phyloP scores from a whole-genome alignment of 2,329 filamentous ascomycete species.

The Botryosphaeria agaves region DNA sequence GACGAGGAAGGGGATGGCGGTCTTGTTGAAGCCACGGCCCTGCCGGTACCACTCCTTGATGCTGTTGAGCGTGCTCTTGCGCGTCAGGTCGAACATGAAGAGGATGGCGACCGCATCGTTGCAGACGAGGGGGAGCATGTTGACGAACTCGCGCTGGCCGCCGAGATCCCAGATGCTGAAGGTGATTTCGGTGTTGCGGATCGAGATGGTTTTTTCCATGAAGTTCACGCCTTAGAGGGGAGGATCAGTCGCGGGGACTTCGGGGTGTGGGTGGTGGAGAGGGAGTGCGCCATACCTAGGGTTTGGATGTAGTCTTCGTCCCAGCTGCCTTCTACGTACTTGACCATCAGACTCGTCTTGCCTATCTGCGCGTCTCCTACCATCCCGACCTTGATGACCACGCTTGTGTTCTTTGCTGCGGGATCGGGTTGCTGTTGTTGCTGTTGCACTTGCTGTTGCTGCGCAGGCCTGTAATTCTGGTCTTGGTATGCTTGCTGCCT shows the following conservation, averaged over 20 bases:
- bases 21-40: slow-evolving; percentile 97
- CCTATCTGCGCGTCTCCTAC: slow-evolving; percentile 97
- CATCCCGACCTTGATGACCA: slow-evolving; percentile 99
- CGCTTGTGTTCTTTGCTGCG: slow-evolving; percentile 38
- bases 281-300: slow-evolving; percentile 50
- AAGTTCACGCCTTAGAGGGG: slow-evolving; percentile 70
- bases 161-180: slow-evolving; percentile 99
- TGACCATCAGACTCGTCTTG: slow-evolving; percentile 98
- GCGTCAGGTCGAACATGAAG: slow-evolving; percentile 98
- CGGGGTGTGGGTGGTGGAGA: too few species aligned
- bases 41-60: slow-evolving; percentile 99
- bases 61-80: slow-evolving; percentile 95
- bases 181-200: slow-evolving; percentile 97
- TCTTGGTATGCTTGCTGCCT: slow-evolving; percentile 27
- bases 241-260: too few species aligned
- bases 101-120: slow-evolving; percentile 97
- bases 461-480: slow-evolving; percentile 25
- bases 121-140: slow-evolving; percentile 98
- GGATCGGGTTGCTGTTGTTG: slow-evolving; percentile 15
- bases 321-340: slow-evolving; percentile 98
- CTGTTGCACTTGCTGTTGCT: slow-evolving; percentile 3
- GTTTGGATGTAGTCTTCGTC: slow-evolving; percentile 99
- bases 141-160: slow-evolving; percentile 96
- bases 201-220: slow-evolving; percentile 99
- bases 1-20: slow-evolving; percentile 92